Evolutionary conservation across 306 rosid species (phyloP).

Genomic region (Rosa rugosa): DNA sequence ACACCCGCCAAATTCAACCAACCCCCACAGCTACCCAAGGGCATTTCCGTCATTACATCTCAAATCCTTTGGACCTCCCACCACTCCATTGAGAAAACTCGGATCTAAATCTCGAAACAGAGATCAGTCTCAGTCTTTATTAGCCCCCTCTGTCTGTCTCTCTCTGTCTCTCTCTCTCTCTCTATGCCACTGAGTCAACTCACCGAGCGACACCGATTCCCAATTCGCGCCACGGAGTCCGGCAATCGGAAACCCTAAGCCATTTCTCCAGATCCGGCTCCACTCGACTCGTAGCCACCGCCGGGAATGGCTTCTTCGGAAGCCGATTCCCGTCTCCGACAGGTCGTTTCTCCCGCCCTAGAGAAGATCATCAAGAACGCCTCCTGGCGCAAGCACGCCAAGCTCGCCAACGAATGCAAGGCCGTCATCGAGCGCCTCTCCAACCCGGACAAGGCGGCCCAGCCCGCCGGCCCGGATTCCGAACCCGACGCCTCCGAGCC

Average conservation of each 20-base stretch:
- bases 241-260: not conserved
- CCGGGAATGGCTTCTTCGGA: constrained; percentile 99
- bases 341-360: constrained; percentile 80
- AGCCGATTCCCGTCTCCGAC: constrained; percentile 98
- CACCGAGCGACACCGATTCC: constrained; percentile 23
- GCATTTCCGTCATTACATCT: constrained; percentile 7
- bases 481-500: constrained; percentile 55
- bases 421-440: constrained; percentile 72
- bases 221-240: not conserved
- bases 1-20: not conserved
- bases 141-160: not conserved
- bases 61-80: not conserved
- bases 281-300: constrained; percentile 34
- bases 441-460: constrained; percentile 24
- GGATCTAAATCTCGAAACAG: constrained; percentile 35
- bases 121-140: too few species aligned
- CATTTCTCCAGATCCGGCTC: constrained; percentile 41
- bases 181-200: constrained; percentile 44
- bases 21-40: not conserved
- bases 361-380: constrained; percentile 87
- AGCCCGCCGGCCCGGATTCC: constrained; percentile 34
- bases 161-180: not conserved
- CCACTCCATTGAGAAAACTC: constrained; percentile 1
- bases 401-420: constrained; percentile 89
- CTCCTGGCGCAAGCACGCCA: constrained; percentile 95